These are phyloP conservation scores for Pachysandra terminalis DNA, from an alignment of 164 flowering plant genomes.

Conservation along the genomic window DNA sequence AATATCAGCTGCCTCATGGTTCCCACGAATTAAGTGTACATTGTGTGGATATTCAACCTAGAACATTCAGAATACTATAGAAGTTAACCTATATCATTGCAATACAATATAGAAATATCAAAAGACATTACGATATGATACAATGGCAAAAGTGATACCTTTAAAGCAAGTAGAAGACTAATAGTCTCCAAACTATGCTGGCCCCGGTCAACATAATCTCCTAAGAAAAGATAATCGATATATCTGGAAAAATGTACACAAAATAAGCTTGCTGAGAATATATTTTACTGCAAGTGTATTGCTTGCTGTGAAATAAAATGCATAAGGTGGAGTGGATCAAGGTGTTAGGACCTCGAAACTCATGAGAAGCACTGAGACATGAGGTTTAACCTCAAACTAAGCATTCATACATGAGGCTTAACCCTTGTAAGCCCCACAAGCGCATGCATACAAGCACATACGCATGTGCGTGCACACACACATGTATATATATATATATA, in stretches of 20 bases:
- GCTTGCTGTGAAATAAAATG: too few species aligned
- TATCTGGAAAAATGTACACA: conserved; percentile 39
- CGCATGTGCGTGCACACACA: too few species aligned
- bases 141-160: conserved; percentile 34
- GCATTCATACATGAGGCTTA: too few species aligned
- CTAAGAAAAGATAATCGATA: conserved; percentile 81
- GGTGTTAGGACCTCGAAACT: too few species aligned
- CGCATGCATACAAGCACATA: too few species aligned
- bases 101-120: background rate
- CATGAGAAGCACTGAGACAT: too few species aligned
- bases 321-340: background rate
- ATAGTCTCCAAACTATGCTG: conserved; percentile 85
- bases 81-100: background rate
- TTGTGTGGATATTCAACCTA: conserved; percentile 68
- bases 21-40: conserved; percentile 83
- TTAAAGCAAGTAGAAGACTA: conserved; percentile 65
- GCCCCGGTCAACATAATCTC: conserved; percentile 89
- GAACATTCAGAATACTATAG: conserved; percentile 8
- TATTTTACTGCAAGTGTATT: too few species aligned
- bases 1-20: conserved; percentile 90
- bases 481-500: too few species aligned
- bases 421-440: too few species aligned
- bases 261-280: background rate
- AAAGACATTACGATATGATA: background rate
- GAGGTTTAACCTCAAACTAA: too few species aligned